phyloP scores from a whole-genome alignment of 2,329 filamentous ascomycete genomes.

The Chaetomiaceae sp. region DNA sequence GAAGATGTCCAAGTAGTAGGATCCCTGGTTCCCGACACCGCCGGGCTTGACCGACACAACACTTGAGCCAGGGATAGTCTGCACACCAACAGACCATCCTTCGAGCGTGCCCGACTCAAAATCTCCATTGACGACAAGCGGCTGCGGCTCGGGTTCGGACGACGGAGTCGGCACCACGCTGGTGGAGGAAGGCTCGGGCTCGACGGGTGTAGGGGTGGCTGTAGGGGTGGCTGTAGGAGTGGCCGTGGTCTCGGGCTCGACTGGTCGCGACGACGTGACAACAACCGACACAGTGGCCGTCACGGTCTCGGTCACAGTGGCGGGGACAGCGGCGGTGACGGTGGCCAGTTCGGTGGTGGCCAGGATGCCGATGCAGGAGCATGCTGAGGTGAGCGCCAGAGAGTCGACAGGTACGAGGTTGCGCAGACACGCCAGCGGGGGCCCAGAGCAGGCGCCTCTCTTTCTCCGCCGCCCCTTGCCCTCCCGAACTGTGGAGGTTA shows the following conservation, averaged over 20 bases:
- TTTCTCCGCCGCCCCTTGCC: background rate
- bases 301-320: background rate
- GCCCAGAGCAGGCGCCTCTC: background rate
- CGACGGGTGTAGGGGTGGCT: no score
- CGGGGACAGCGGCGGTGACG: background rate
- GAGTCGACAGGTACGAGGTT: background rate
- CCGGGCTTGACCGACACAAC: no score
- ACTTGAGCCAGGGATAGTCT: background rate
- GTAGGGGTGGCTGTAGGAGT: no score
- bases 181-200: no score
- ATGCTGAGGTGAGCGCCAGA: background rate
- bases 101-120: background rate
- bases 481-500: background rate
- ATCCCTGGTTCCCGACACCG: no score
- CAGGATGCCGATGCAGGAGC: background rate
- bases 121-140: background rate
- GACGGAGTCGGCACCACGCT: no score
- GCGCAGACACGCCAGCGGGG: background rate
- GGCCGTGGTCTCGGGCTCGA: background rate
- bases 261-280: background rate
- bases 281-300: background rate
- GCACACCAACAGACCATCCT: background rate
- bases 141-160: background rate
- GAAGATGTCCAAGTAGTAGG: no score
- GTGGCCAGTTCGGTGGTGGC: background rate